Evolutionary conservation across 2,329 filamentous ascomycete species (phyloP).

Genomic region (Pestalotiopsis sp.): DNA sequence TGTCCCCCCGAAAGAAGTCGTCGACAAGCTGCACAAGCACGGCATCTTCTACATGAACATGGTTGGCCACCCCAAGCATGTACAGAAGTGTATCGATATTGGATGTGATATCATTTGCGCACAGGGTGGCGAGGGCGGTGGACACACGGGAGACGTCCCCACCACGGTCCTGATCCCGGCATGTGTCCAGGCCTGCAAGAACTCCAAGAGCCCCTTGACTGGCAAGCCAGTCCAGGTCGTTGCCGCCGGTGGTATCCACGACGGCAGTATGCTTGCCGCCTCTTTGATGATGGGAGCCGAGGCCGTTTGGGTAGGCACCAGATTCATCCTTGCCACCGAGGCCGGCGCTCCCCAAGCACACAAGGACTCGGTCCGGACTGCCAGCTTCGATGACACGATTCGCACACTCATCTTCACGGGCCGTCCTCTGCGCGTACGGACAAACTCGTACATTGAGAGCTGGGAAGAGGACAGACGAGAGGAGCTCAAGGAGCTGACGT

Average conservation of each 20-base stretch:
- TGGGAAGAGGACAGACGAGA: constrained; percentile 91
- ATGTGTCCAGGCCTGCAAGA: constrained; percentile 80
- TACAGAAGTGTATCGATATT: constrained; percentile 90
- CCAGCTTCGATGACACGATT: constrained; percentile 93
- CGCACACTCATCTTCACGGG: constrained; percentile 99
- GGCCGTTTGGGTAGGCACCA: constrained; percentile 95
- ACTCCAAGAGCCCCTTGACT: constrained; percentile 83
- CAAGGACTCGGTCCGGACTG: constrained; percentile 92
- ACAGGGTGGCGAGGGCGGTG: constrained; percentile 96
- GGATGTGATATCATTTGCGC: constrained; percentile 97
- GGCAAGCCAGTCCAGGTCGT: constrained; percentile 88
- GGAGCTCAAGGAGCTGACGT: constrained; percentile 91
- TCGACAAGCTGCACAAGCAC: constrained; percentile 85
- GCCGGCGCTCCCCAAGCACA: constrained; percentile 91
- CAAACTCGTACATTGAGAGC: constrained; percentile 90
- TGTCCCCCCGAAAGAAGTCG: constrained; percentile 84
- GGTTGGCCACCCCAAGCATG: constrained; percentile 99
- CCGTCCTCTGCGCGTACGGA: constrained; percentile 89
- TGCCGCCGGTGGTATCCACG: constrained; percentile 92
- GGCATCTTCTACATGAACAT: constrained; percentile 99
- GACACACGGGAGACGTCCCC: constrained; percentile 92
- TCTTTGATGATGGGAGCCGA: constrained; percentile 90
- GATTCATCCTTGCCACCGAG: constrained; percentile 93
- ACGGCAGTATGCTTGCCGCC: constrained; percentile 86
- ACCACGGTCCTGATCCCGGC: constrained; percentile 92